These are phyloP conservation scores for Aureobasidium sp. DNA, from an alignment of 2,329 filamentous ascomycete genomes.

Conservation along the genomic window DNA sequence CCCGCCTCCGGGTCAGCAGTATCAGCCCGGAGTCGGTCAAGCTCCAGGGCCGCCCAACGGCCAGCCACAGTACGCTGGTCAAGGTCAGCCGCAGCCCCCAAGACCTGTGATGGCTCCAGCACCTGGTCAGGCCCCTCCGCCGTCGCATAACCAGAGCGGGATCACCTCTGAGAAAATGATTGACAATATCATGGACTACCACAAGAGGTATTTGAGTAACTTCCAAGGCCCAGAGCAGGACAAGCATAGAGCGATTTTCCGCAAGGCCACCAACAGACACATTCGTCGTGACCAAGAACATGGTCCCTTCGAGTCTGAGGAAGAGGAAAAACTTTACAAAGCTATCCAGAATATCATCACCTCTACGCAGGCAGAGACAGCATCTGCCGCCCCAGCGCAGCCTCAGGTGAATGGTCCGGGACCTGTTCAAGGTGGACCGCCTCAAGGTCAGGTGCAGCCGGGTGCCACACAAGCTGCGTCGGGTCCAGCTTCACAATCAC, in stretches of 20 bases:
- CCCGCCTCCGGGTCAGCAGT: neutral
- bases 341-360: conserved; percentile 17
- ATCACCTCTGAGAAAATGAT: conserved; percentile 18
- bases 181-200: conserved; percentile 20
- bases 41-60: neutral
- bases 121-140: neutral
- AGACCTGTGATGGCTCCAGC: conserved; percentile 7
- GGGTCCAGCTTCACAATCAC: neutral
- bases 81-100: conserved; percentile 5
- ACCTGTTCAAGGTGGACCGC: neutral
- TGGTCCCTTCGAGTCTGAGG: conserved; percentile 16
- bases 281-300: conserved; percentile 18
- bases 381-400: neutral
- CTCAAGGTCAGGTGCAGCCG: neutral
- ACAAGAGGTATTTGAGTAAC: conserved; percentile 16
- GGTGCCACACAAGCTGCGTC: neutral
- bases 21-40: neutral
- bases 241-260: conserved; percentile 17
- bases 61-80: neutral
- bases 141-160: conserved; percentile 16
- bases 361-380: conserved; percentile 12
- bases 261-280: conserved; percentile 17
- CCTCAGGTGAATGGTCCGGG: neutral
- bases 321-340: conserved; percentile 18
- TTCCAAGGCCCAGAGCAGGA: conserved; percentile 19